Percentiles rank a stretch among this genome's conserved stretches.
These are phyloP conservation scores for Salvia sclarea DNA, from an alignment of 305 asterid genomes.

Conservation along the genomic window DNA sequence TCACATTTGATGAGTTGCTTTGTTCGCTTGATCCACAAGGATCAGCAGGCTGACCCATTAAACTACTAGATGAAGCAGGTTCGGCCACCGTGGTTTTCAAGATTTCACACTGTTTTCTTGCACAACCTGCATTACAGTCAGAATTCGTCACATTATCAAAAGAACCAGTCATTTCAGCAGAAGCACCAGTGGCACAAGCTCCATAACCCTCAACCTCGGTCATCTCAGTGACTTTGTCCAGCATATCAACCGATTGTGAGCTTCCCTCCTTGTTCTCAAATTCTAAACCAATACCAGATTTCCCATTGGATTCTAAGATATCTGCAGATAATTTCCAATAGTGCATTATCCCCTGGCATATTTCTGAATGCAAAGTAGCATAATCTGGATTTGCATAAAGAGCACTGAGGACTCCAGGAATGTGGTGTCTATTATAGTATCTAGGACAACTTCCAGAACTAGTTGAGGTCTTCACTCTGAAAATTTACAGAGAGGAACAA, in stretches of 20 bases:
- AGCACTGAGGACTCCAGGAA: conserved; percentile 58
- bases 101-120: conserved; percentile 29
- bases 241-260: too few relatives aligned
- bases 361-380: conserved; percentile 52
- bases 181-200: conserved; percentile 37
- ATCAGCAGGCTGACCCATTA: conserved; percentile 37
- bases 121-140: conserved; percentile 30
- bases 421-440: conserved; percentile 66
- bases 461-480: conserved; percentile 60
- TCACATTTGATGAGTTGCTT: conserved; percentile 42
- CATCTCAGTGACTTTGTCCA: conserved; percentile 36
- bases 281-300: conserved; percentile 40
- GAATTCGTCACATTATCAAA: conserved; percentile 29
- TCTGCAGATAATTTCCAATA: conserved; percentile 66
- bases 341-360: conserved; percentile 73
- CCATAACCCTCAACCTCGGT: conserved; percentile 41
- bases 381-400: conserved; percentile 54
- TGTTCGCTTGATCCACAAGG: conserved; percentile 37
- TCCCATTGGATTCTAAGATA: conserved; percentile 36
- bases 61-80: conserved; percentile 32
- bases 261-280: too few relatives aligned
- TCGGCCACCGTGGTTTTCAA: conserved; percentile 25
- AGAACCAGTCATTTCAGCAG: conserved; percentile 29
- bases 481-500: conserved; percentile 31
- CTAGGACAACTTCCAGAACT: conserved; percentile 48